A percentile compares a stretch with the other conserved stretches of the same genome.
Evolutionary conservation across 2,329 filamentous ascomycete species (phyloP).

Genomic region (Sporothrix globosa): DNA sequence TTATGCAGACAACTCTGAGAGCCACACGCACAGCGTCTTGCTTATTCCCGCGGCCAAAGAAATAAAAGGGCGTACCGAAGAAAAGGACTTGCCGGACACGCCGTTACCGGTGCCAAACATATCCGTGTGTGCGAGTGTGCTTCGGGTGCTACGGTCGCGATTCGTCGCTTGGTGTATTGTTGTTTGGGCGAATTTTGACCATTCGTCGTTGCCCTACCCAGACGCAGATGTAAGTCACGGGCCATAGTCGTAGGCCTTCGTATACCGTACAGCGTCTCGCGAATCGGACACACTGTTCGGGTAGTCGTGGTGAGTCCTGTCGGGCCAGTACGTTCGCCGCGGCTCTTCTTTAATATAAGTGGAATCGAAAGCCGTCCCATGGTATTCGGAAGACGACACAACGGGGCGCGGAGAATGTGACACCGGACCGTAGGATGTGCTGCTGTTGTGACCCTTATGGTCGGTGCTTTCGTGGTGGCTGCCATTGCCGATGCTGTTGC

Average conservation of each 20-base stretch:
- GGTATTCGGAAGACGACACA: slow-evolving; percentile 15
- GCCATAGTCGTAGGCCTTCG: slow-evolving; percentile 62
- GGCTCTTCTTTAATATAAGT: slow-evolving; percentile 63
- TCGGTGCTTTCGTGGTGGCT: no score
- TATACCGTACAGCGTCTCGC: slow-evolving; percentile 65
- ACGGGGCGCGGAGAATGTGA: slow-evolving; percentile 29
- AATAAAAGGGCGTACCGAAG: no score
- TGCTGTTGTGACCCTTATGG: background rate
- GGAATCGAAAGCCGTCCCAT: background rate
- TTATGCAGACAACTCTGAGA: no score
- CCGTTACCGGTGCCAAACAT: no score
- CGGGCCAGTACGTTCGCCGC: slow-evolving; percentile 70
- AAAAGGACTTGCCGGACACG: no score
- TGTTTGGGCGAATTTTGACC: background rate
- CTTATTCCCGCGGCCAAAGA: no score
- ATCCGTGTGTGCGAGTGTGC: no score
- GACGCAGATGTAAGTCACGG: background rate
- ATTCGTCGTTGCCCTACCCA: no score
- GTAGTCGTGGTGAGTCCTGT: slow-evolving; percentile 64
- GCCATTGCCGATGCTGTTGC: background rate
- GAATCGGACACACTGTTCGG: slow-evolving; percentile 55
- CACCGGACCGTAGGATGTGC: slow-evolving; percentile 5
- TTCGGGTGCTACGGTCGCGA: no score
- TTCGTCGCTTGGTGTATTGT: no score
- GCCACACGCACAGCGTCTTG: no score